Base-by-base conservation (phyloP, 306 rosid species). In the Rosa persica region DNA sequence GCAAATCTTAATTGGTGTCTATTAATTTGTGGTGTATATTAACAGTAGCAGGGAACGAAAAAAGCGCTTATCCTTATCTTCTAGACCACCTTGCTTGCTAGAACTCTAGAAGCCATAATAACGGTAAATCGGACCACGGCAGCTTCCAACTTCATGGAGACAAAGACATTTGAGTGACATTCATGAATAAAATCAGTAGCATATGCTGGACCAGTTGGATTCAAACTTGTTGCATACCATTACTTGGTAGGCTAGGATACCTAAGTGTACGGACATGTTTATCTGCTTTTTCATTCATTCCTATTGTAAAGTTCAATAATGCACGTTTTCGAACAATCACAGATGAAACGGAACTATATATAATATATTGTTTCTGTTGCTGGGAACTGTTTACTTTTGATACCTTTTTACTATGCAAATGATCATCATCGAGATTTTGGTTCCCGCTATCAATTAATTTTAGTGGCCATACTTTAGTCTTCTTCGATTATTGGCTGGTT, bases 81-180 rank as follows among this genome's bases (percentile, higher is more conserved):
- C 43, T 65, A 17, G 44, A 30, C 9, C 69, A 64, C 9, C 42
- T 62, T 3, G 42, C 9, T 27, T 60, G 66, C 34, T 25, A 60
- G 16, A 60, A 20, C 66, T 23, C 13, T 30, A 5, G 39, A 36
- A 55, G 17, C 20, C 36, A 16, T 2, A 15, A 44, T 5, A 8
- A 47, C 52, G 80, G 52, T 27, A 61, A 20, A 8, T 38, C 25
- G 46, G 80, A 36, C 76, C 67, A 75, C 76, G 64, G 62, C 79
- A 1, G 75, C 22, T 73, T 66, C 75, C 79, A 54, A 70, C 75
- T 73, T 27, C 10, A 0, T 23, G 55, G 65, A 39, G 73, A 72
- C 66, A 61, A 47, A 13, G 81, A 79, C 43, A 17, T 54, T 36
- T 36, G 48, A 12, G 72, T 30, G 76, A 25, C 58, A 57, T 78